A percentile compares a stretch with the other conserved stretches of the same genome.
Evolutionary conservation across 345 rosid genomes (phyloP).

Genomic region (Diplotaxis tenuifolia): DNA sequence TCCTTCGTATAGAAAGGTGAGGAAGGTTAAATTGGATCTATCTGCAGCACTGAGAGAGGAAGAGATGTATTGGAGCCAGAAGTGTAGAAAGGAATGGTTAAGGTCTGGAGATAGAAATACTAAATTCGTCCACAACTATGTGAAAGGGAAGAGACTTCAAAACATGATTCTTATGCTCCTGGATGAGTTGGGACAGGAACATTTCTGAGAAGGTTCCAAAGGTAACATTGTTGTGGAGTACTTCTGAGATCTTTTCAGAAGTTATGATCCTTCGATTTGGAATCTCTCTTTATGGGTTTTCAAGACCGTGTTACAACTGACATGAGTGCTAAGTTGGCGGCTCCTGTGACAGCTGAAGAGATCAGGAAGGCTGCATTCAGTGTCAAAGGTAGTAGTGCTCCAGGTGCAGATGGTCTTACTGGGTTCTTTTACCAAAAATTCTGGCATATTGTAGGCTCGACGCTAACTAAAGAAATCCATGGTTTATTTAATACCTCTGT

Average conservation of each 20-base stretch:
- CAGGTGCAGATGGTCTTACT: background rate
- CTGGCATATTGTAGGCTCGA: background rate
- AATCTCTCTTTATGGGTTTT: background rate
- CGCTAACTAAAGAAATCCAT: background rate
- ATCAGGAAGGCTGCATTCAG: background rate
- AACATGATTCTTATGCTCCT: background rate
- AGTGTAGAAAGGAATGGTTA: background rate
- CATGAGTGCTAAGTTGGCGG: background rate
- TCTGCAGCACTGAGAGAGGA: background rate
- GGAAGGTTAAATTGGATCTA: background rate
- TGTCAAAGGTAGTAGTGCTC: background rate
- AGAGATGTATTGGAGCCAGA: background rate
- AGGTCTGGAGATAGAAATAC: background rate
- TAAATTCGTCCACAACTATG: background rate
- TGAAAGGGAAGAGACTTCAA: background rate
- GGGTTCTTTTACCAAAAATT: background rate
- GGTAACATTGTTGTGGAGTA: background rate
- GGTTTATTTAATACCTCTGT: background rate
- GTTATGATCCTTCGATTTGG: background rate
- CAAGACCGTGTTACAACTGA: background rate
- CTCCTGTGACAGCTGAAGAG: background rate
- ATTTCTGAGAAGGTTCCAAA: background rate
- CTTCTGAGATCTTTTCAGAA: background rate
- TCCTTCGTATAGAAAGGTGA: background rate
- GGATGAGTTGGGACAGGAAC: background rate